A percentile compares a stretch with the other conserved stretches of the same genome.
These are phyloP conservation scores for Trichoderma koningii DNA, from an alignment of 2,329 filamentous ascomycete genomes.

Conservation along the genomic window DNA sequence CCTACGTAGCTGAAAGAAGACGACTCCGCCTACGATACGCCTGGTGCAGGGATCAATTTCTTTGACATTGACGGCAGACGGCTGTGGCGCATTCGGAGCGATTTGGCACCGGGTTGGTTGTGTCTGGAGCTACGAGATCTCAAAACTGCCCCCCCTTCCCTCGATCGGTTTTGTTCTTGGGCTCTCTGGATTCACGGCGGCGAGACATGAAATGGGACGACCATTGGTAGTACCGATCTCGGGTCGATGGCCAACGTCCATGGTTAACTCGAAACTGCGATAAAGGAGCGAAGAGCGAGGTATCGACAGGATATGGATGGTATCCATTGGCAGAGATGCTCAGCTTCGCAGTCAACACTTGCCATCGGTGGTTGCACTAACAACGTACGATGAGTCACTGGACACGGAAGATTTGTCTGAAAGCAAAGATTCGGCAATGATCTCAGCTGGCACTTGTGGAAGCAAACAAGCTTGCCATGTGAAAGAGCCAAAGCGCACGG, in stretches of 20 bases:
- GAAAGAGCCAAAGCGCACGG: neutral
- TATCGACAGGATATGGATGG: neutral
- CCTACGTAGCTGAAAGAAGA: neutral
- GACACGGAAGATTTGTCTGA: neutral
- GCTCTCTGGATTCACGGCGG: no score
- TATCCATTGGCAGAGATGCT: neutral
- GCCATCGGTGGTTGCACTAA: constrained; percentile 5
- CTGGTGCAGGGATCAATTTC: neutral
- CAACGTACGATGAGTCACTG: neutral
- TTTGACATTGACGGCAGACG: neutral
- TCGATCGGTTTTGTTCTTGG: neutral
- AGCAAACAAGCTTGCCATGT: neutral
- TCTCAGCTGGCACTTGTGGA: neutral
- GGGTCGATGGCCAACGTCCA: neutral
- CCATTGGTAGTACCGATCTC: neutral
- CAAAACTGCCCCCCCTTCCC: neutral
- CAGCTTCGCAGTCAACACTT: neutral
- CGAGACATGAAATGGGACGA: no score
- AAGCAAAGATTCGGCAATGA: neutral
- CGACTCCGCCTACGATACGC: neutral
- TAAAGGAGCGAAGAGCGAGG: neutral
- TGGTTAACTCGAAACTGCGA: neutral
- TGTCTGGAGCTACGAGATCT: constrained; percentile 1
- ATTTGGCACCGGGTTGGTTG: neutral
- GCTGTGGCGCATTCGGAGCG: constrained; percentile 3